Evolutionary conservation across 257 asterid genomes (phyloP).

Genomic region (Anisodus acutangulus): DNA sequence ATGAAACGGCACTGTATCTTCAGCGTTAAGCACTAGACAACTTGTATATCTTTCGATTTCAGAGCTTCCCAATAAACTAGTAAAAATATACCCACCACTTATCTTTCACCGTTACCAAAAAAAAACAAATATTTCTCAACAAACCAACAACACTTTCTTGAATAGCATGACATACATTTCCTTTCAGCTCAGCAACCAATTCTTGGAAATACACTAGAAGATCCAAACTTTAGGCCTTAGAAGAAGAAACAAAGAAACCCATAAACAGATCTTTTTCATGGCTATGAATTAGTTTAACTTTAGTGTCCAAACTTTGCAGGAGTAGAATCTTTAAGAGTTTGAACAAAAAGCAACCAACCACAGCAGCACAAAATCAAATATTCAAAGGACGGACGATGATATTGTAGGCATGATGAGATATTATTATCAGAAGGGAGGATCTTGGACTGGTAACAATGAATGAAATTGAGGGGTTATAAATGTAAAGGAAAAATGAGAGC

Average conservation of each 20-base stretch:
- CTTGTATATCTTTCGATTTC: conserved; percentile 34
- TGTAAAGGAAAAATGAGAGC: neutral
- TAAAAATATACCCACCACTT: conserved; percentile 6
- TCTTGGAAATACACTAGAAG: conserved; percentile 32
- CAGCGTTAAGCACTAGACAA: conserved; percentile 41
- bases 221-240: conserved; percentile 42
- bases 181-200: neutral
- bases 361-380: neutral
- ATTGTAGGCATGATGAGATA: conserved; percentile 21
- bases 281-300: conserved; percentile 24
- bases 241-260: conserved; percentile 31
- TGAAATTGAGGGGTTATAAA: neutral
- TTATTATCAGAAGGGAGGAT: neutral
- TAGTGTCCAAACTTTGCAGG: neutral
- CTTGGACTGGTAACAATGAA: conserved; percentile 30
- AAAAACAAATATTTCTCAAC: neutral
- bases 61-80: conserved; percentile 24
- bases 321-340: conserved; percentile 13
- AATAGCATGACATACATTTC: neutral
- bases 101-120: conserved; percentile 30
- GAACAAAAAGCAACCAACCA: neutral
- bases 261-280: conserved; percentile 39
- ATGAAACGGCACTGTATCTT: conserved; percentile 36
- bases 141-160: neutral
- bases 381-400: conserved; percentile 8